Conservation (phyloP, 331 rosid species). For the Malus hybrid region DNA sequence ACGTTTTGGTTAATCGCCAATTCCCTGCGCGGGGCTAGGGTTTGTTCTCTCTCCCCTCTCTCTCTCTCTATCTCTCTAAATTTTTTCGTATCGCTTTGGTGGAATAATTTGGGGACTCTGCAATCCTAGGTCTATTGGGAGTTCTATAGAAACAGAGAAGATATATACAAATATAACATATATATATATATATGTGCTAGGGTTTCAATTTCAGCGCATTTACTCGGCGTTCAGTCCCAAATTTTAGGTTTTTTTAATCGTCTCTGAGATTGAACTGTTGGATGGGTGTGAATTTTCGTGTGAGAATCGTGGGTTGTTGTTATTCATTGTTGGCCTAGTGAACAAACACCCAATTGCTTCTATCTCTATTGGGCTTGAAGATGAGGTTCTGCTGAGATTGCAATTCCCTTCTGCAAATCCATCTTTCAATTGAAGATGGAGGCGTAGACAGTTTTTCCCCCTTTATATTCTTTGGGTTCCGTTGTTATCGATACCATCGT, state of each 20-base stretch:
- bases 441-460: conserved; percentile 29
- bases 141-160: conserved; percentile 1
- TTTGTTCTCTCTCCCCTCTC: conserved; percentile 29
- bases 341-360: background rate
- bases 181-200: conserved; percentile 18
- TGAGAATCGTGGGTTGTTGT: conserved; percentile 4
- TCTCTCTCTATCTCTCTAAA: background rate
- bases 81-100: conserved; percentile 9
- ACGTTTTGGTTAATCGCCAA: conserved; percentile 34
- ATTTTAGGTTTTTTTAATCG: conserved; percentile 21
- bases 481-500: conserved; percentile 9
- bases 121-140: conserved; percentile 41
- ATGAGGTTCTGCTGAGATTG: conserved; percentile 42
- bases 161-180: background rate
- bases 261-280: conserved; percentile 23
- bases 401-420: conserved; percentile 35
- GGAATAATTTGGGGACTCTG: conserved; percentile 8
- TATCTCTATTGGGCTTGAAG: conserved; percentile 9
- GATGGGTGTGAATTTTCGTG: conserved; percentile 26
- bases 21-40: conserved; percentile 54
- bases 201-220: conserved; percentile 46
- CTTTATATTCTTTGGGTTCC: background rate
- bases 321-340: conserved; percentile 14
- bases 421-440: conserved; percentile 52
- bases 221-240: conserved; percentile 19